These are phyloP conservation scores for Xylaria multiplex DNA, from an alignment of 2,329 filamentous ascomycete species.

Conservation along the genomic window DNA sequence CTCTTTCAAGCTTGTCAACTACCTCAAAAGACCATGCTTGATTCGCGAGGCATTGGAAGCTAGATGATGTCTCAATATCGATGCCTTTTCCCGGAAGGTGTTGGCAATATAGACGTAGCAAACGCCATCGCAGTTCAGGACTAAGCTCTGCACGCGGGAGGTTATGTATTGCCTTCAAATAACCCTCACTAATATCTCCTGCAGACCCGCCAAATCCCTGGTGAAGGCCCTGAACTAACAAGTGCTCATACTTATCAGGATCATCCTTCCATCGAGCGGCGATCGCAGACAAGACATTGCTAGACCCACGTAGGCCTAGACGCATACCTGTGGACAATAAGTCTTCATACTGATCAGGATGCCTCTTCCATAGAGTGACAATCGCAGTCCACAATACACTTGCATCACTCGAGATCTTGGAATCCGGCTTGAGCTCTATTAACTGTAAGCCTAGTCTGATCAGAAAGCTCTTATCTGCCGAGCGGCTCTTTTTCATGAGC, in stretches of 20 bases:
- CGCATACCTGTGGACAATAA: conserved; percentile 20
- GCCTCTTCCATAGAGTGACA: conserved; percentile 25
- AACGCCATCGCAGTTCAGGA: conserved; percentile 29
- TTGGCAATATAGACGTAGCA: conserved; percentile 33
- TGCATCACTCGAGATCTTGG: conserved; percentile 14
- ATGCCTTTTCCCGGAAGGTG: conserved; percentile 29
- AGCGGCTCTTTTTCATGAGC: conserved; percentile 14
- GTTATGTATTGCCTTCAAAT: conserved; percentile 7
- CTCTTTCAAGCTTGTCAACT: conserved; percentile 20
- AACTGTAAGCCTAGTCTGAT: conserved; percentile 29
- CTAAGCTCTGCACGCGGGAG: conserved; percentile 1
- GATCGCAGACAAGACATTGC: conserved; percentile 9
- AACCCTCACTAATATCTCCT: conserved; percentile 14
- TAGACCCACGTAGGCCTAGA: conserved; percentile 17
- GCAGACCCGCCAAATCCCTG: conserved; percentile 26
- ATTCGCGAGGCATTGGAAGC: conserved; percentile 29
- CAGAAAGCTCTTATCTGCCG: conserved; percentile 18
- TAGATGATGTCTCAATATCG: conserved; percentile 28
- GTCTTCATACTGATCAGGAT: conserved; percentile 22
- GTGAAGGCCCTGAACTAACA: conserved; percentile 24
- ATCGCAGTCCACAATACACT: conserved; percentile 8
- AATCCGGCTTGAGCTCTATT: conserved; percentile 21
- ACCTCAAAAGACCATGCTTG: conserved; percentile 30
- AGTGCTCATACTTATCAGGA: conserved; percentile 21
- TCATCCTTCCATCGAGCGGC: conserved; percentile 29